These are phyloP conservation scores for Diospyros lotus DNA, from an alignment of 148 eudicot genomes.

Conservation along the genomic window DNA sequence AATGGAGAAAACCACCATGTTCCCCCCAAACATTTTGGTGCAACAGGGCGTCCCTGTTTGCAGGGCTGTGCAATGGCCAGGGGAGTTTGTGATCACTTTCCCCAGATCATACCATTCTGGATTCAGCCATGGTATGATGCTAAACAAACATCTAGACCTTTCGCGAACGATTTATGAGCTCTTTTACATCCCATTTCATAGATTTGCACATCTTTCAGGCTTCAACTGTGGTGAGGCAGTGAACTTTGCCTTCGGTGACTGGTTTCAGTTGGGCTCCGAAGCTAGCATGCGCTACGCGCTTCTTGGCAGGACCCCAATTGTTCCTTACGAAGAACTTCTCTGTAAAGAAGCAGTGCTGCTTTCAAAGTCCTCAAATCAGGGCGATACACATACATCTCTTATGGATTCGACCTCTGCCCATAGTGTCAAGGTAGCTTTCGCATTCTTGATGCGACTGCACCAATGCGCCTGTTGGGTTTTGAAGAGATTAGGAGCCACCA, in stretches of 20 bases:
- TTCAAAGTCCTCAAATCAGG: constrained; percentile 20
- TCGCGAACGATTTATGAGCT: neutral
- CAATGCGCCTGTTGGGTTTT: constrained; percentile 57
- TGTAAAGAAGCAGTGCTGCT: constrained; percentile 79
- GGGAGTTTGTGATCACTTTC: constrained; percentile 71
- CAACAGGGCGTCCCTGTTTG: constrained; percentile 66
- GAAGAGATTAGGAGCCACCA: constrained; percentile 25
- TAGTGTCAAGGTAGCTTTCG: constrained; percentile 49
- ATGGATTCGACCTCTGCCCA: constrained; percentile 22
- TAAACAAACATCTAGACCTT: neutral
- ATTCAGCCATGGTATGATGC: constrained; percentile 70
- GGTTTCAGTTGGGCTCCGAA: constrained; percentile 68
- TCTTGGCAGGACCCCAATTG: constrained; percentile 55
- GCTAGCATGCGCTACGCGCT: constrained; percentile 66
- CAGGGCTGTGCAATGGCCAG: constrained; percentile 72
- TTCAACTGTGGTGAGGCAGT: constrained; percentile 89
- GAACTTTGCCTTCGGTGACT: constrained; percentile 72
- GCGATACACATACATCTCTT: constrained; percentile 7
- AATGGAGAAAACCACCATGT: constrained; percentile 64
- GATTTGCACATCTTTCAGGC: constrained; percentile 35
- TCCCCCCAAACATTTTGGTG: constrained; percentile 64
- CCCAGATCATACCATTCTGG: constrained; percentile 87
- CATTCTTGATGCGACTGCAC: constrained; percentile 47
- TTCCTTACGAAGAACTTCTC: constrained; percentile 76
- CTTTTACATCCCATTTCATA: neutral